A percentile compares a stretch with the other conserved stretches of the same genome.
phyloP scores from a whole-genome alignment of 352 stramenopile genomes.

The Globisporangium paroecandrum region DNA sequence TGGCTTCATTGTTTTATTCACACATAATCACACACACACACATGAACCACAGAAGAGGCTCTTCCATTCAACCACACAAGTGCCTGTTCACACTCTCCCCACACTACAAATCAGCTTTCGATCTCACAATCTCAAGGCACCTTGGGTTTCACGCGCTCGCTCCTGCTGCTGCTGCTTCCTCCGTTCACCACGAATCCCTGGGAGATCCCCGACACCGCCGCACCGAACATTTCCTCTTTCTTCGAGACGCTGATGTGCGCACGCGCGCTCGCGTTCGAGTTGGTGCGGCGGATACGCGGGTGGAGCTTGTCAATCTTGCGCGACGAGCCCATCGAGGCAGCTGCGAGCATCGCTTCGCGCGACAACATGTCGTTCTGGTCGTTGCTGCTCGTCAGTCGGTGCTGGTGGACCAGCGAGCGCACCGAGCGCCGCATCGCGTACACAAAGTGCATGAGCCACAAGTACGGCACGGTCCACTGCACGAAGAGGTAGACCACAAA shows the following conservation, averaged over 20 bases:
- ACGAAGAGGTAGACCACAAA: slow-evolving; percentile 78
- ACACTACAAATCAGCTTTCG: not conserved
- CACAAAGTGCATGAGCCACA: slow-evolving; percentile 64
- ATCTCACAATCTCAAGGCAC: slow-evolving; percentile 16
- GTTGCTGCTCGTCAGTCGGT: slow-evolving; percentile 61
- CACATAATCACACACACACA: not conserved
- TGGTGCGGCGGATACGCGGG: slow-evolving; percentile 37
- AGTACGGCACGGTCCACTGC: slow-evolving; percentile 78
- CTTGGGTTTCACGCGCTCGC: slow-evolving; percentile 23
- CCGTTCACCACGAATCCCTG: slow-evolving; percentile 67
- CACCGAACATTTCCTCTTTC: slow-evolving; percentile 83
- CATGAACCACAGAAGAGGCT: not conserved
- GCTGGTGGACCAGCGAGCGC: slow-evolving; percentile 69
- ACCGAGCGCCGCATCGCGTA: slow-evolving; percentile 66
- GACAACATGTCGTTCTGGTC: slow-evolving; percentile 51
- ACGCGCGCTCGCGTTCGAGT: slow-evolving; percentile 57
- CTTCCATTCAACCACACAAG: not conserved
- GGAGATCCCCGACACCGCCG: slow-evolving; percentile 73
- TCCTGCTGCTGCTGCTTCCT: slow-evolving; percentile 11
- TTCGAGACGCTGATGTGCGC: slow-evolving; percentile 75
- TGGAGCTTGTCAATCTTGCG: slow-evolving; percentile 37
- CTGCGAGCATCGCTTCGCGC: slow-evolving; percentile 32
- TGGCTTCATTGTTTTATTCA: not conserved
- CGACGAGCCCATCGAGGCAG: slow-evolving; percentile 7
- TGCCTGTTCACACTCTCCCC: not conserved